Evolutionary conservation across 495 filamentous ascomycete genomes (phyloP), one percentile per base, ranked within the genome.

Genomic region (Neurospora sp.): DNA sequence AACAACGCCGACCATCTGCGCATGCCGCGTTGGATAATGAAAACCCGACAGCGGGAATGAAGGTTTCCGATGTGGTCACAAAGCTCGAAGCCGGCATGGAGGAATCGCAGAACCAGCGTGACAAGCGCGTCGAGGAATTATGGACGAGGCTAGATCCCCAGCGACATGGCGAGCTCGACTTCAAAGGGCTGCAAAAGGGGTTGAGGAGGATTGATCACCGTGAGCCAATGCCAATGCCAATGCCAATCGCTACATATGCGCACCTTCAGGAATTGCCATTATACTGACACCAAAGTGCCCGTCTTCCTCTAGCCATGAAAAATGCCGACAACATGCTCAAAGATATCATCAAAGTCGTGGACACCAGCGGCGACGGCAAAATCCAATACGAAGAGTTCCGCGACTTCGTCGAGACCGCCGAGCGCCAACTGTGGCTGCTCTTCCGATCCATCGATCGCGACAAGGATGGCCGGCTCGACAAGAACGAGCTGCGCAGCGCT

Each of bases 331-430:
- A 87, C n/a, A 88, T 98, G 84, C 86, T 99, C 71, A 86, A 86
- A 75, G 89, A 89, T 74, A 91, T 99, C 68, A 84, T 97, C 71
- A 85, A 88, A 71, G 85, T 89, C 35, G 92, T 98, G 45, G 96
- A 99, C 78, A 92, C 90, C 70, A 92, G 91, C 79, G 89, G 90
- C 27, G 94, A 99, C 79, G 93, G 94, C 47, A 88, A 89, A 76
- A 98, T 99, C 75, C 91, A 96, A 79, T 97, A 93, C 80, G 86
- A 91, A 79, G 95, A 99, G 82, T 99, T 99, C 77, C 90, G 90
- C 61, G 81, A 85, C 69, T 99, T 99, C 78, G 93, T 98, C 78
- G 88, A 93, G 73, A 85, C 90, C 59, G 94, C 96, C 40, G 96
- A 99, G 77, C 87, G 87, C 70, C 90, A 97, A 75, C 85, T 99